Evolutionary conservation across 2,329 filamentous ascomycete genomes (phyloP), one percentile per base, ranked within the genome.

Genomic region (Epichloe elymi): DNA sequence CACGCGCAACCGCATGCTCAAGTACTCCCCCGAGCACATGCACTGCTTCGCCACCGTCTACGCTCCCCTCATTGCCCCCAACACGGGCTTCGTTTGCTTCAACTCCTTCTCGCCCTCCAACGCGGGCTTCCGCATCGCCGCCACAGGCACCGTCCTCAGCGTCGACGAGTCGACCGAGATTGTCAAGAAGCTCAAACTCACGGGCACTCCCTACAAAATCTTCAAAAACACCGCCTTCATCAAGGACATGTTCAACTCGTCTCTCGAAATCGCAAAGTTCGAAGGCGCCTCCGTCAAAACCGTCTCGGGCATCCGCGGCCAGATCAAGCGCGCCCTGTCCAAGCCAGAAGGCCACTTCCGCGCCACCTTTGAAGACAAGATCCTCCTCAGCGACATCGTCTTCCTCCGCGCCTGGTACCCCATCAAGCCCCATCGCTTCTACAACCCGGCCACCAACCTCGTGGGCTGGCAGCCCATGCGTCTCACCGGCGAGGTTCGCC

Each of bases 21-120:
- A 98, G 69, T 98, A 98, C 69, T 96, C 91, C 94, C 94, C 93
- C 0, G 94, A 98, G 73, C 93, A 98, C 65, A 97, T 96, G 89
- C 93, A 97, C 71, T 98, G 94, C 71, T 95, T 95, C 65, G 93
- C 81, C 40, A 95, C 90, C 48, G 89, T 97, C 68, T 97, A 95
- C 63, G 93, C 90, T 0, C 93, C 93, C 94, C 80, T 98, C 7
- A 88, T 96, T 54, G 89, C 93, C 0, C 93, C 94, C 12, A 96
- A 95, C 67, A 95, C 91, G 2, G 89, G 91, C 53, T 97, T 98
- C 69, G 90, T 87, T 58, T 93, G 86, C 67, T 88, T 97, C 57
- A 88, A 97, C 67, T 88, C 85, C 7, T 85, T 98, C 62, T 88
- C 86, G 0, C 82, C 86, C 55, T 80, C 85, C 61, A 91, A 84